Base-by-base conservation (phyloP, 805 yeast genomes). In the Jamesozyma lodderae region DNA sequence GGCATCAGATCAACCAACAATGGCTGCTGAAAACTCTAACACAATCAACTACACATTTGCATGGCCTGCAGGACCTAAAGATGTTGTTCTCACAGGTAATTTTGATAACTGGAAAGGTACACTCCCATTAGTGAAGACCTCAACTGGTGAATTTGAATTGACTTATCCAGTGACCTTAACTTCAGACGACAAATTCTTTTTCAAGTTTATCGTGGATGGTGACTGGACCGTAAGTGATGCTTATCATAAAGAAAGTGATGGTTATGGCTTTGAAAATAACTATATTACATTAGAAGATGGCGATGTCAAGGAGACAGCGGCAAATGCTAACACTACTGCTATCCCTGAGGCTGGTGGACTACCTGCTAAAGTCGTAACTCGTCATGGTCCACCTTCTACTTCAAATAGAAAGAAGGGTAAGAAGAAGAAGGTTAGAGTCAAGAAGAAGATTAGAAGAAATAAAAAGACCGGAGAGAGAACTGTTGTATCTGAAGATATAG, bases 131-230 rank as follows among this genome's bases (percentile, higher is more conserved):
- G 82, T 77, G 32, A 73, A 78, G 51, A 72, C 71, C 41, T 17
- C 42, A 4, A 59, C 72, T 7, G 74, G 70, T 49, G 60, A 72
- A 8, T 79, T 78, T 51, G 70, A 70, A 38, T 60, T 78, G 37
- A 67, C 77, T 3, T 66, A 77, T 37, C 85, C 85, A 17, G 64
- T 77, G 36, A 65, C 66, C 15, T 35, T 62, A n/a, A 58, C 48
- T 16, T 41, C 41, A 31, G 46, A 48, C 15, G 61, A 57, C 11
- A 64, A 64, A 49, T 55, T 76, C 29, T 58, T 52, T 15, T 72
- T 70, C 57, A 72, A 72, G 63, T 80, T 73, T 53, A 72, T 81
- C 40, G 87, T 80, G 31, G 87, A 80, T 55, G 85, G 79, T 33
- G 71, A 70, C 33, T 81, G 87, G 87, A 53, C 57, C 14, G 57